Evolutionary conservation across 139 green algal genomes (phyloP), one percentile per base, ranked within the genome.

Genomic region (Asterochloris sp.): DNA sequence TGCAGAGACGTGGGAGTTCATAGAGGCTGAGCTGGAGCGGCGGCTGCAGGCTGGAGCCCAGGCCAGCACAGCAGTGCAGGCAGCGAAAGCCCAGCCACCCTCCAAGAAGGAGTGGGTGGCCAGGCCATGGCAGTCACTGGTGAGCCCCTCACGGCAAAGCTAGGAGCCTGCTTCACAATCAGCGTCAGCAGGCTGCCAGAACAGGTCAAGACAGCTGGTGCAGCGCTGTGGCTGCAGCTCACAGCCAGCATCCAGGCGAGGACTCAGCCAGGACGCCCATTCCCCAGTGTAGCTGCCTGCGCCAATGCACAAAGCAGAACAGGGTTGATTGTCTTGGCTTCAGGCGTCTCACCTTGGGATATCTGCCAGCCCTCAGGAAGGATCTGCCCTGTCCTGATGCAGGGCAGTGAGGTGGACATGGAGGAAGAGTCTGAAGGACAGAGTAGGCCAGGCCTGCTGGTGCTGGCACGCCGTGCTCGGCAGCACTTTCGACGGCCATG

Each of bases 401-500:
- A 76, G 54, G 78, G 81, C 62, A 82, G 84, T 68, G 73, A 91
- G 78, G 76, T 85, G 17, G 92, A 94, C 80, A 89, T 94, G 0
- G 90, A 92, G 73, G 89, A 94, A 69, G 74, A 77, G 0, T 83
- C 24, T 12, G 86, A 92, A 69, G 64, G 28, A 13, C 27, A 79
- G 15, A 74, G 82, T 61, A 74, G 89, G 12, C 82, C 89, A 17
- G 73, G 66, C 17, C 84, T 91, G 26, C 66, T 83, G 1, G 85
- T 96, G 77, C 76, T 84, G 11, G 82, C 91, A 19, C 82, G 84
- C 23, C 87, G 87, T 13, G 54, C n/a, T 61, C 89, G 90, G 29
- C 74, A 74, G 0, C 89, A 92, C 63, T 94, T 96, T 79, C 85
- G 90, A 66, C 84, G 85, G 76, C 13, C 69, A 6, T 81, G 82